Evolutionary conservation across 805 yeast species (phyloP).

Genomic region (Yamadazyma phyllophila): DNA sequence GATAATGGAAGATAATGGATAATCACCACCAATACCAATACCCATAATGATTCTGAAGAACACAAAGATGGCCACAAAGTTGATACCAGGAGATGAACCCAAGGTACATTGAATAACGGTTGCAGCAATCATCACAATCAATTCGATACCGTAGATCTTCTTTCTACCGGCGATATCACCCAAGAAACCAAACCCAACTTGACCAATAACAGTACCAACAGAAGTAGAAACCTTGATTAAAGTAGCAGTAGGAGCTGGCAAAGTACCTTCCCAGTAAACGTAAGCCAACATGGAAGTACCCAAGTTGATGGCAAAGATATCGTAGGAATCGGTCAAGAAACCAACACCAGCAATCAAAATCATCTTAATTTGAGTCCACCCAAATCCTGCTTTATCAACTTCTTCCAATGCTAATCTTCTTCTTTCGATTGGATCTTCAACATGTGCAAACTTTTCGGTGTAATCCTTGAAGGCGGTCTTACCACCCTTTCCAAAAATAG

Average conservation of each 20-base stretch:
- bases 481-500: conserved; percentile 51
- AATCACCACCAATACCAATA: conserved; percentile 97
- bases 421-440: conserved; percentile 83
- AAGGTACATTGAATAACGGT: conserved; percentile 73
- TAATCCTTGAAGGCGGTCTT: conserved; percentile 85
- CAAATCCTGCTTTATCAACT: conserved; percentile 74
- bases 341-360: conserved; percentile 89
- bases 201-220: conserved; percentile 92
- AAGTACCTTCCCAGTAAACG: conserved; percentile 64
- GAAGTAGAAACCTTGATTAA: conserved; percentile 85
- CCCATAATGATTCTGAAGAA: conserved; percentile 87
- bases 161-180: conserved; percentile 87
- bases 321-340: conserved; percentile 89
- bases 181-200: conserved; percentile 75
- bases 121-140: conserved; percentile 79
- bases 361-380: conserved; percentile 82
- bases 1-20: conserved; percentile 89
- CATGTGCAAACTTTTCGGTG: conserved; percentile 74
- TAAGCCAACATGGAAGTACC: conserved; percentile 76
- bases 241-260: conserved; percentile 73
- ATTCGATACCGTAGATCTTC: conserved; percentile 81
- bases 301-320: conserved; percentile 85
- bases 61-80: conserved; percentile 69
- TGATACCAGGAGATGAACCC: conserved; percentile 70
- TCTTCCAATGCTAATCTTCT: conserved; percentile 82